Evolutionary conservation across 441 rosid species (phyloP).

Genomic region (Euphorbia celastroides): DNA sequence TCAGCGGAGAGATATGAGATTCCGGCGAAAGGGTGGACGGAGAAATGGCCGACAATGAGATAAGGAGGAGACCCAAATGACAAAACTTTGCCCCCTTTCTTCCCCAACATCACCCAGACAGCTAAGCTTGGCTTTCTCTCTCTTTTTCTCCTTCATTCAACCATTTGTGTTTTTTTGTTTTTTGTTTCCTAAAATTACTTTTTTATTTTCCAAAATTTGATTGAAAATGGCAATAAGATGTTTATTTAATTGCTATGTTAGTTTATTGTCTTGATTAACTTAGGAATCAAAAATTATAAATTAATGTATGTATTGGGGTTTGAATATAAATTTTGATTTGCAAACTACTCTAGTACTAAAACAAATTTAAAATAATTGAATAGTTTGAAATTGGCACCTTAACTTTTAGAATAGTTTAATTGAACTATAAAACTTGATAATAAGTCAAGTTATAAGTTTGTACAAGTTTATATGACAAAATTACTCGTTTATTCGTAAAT

Average conservation of each 20-base stretch:
- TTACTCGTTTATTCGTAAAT: too few species aligned
- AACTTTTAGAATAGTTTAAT: too few species aligned
- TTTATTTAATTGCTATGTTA: not conserved
- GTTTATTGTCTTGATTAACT: not conserved
- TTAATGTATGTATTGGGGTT: too few species aligned
- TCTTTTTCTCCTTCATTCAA: slow-evolving; percentile 11
- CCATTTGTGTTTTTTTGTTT: not conserved
- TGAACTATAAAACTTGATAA: too few species aligned
- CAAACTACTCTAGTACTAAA: too few species aligned
- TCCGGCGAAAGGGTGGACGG: slow-evolving; percentile 3
- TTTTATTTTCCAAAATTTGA: not conserved
- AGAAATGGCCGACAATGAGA: slow-evolving; percentile 16
- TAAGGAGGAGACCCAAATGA: slow-evolving; percentile 26
- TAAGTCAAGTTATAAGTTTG: too few species aligned
- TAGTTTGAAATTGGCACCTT: too few species aligned
- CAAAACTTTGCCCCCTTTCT: slow-evolving; percentile 36
- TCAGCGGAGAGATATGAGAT: not conserved
- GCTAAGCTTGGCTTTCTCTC: slow-evolving; percentile 5
- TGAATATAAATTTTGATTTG: too few species aligned
- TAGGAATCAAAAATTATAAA: not conserved
- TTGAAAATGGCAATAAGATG: not conserved
- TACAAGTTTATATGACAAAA: too few species aligned
- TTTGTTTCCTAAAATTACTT: not conserved
- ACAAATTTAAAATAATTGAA: too few species aligned
- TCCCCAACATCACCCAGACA: slow-evolving; percentile 43